Percentiles rank a stretch among this genome's conserved stretches.
phyloP scores from a whole-genome alignment of 2,329 filamentous ascomycete species.

The Cladosporium oxysporum region DNA sequence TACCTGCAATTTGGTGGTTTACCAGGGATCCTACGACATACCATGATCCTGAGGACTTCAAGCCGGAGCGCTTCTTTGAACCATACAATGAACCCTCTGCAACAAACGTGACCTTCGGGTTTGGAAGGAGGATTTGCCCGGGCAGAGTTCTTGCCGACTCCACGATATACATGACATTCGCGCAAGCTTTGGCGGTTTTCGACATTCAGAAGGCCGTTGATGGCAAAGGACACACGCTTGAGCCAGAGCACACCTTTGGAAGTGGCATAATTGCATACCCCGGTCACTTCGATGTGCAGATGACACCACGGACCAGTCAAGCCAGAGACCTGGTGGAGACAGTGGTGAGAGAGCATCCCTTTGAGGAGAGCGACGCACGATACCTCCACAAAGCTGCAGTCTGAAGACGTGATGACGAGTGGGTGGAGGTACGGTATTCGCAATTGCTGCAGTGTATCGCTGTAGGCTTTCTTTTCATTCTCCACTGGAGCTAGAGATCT shows the following conservation, averaged over 20 bases:
- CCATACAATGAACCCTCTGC: constrained; percentile 27
- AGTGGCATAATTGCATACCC: constrained; percentile 26
- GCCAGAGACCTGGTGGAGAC: constrained; percentile 21
- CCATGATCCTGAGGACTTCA: constrained; percentile 31
- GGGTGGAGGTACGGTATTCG: neutral
- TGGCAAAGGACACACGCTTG: constrained; percentile 17
- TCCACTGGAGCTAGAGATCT: neutral
- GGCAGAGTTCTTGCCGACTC: constrained; percentile 24
- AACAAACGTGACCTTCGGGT: constrained; percentile 25
- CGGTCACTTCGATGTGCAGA: constrained; percentile 19
- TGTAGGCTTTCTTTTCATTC: neutral
- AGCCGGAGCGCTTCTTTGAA: constrained; percentile 33
- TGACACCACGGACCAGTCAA: constrained; percentile 19
- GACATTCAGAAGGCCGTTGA: constrained; percentile 20
- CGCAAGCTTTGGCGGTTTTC: constrained; percentile 19
- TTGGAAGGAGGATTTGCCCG: constrained; percentile 27
- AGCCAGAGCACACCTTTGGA: constrained; percentile 20
- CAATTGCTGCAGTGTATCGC: neutral
- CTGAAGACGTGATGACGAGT: neutral
- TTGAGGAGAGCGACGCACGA: constrained; percentile 22
- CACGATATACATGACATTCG: constrained; percentile 21
- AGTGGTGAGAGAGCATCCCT: constrained; percentile 20
- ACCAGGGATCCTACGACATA: constrained; percentile 34
- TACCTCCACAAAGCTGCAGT: neutral
- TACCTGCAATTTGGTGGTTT: constrained; percentile 42